A percentile compares a stretch with the other conserved stretches of the same genome.
Conservation (phyloP, 306 rosid species). For the Leucaena leucocephala region DNA sequence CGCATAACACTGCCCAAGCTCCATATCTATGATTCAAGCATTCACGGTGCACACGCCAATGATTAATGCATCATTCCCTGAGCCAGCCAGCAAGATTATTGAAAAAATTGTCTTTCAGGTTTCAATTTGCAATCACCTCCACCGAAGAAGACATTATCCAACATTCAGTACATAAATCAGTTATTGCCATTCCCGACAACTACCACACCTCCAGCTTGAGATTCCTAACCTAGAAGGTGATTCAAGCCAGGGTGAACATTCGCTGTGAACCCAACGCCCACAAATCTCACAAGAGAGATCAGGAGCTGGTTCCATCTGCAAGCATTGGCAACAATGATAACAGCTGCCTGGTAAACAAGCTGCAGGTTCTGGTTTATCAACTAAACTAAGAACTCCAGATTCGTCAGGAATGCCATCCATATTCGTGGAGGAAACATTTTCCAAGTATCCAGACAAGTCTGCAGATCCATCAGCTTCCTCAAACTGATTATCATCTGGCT, state of each 20-base stretch:
- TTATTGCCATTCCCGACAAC: conserved; percentile 81
- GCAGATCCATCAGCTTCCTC: conserved; percentile 56
- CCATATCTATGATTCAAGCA: conserved; percentile 28
- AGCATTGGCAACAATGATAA: conserved; percentile 55
- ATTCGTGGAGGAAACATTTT: conserved; percentile 33
- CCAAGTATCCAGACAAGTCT: conserved; percentile 52
- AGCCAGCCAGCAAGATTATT: background rate
- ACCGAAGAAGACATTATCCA: conserved; percentile 19
- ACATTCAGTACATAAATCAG: conserved; percentile 32
- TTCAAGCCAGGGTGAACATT: conserved; percentile 73
- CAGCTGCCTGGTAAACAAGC: conserved; percentile 32
- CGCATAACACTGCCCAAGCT: conserved; percentile 8
- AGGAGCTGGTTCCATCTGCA: conserved; percentile 61
- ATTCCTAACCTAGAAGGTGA: conserved; percentile 36
- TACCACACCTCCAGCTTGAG: conserved; percentile 66
- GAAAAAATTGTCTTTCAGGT: background rate
- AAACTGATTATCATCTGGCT: conserved; percentile 52
- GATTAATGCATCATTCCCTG: conserved; percentile 8
- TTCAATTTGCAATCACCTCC: conserved; percentile 21
- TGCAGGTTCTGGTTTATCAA: conserved; percentile 37
- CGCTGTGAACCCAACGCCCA: conserved; percentile 66
- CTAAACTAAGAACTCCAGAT: conserved; percentile 33
- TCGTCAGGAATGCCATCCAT: conserved; percentile 43
- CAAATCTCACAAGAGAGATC: conserved; percentile 77
- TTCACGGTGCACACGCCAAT: conserved; percentile 25